phyloP scores from a whole-genome alignment of 1,139 yeast species.

The Zygosaccharomyces pseudobailii region DNA sequence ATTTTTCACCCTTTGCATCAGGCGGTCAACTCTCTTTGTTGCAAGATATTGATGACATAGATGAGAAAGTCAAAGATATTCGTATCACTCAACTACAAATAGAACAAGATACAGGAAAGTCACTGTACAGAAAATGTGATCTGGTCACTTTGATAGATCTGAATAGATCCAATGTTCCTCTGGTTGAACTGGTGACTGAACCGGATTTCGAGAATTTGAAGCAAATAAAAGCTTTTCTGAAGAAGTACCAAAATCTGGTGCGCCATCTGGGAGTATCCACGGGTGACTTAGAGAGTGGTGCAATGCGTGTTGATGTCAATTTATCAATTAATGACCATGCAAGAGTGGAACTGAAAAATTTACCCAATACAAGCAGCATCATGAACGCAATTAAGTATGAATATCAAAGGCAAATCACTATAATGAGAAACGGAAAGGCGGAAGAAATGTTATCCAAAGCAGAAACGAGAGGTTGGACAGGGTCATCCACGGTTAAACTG shows the following conservation, averaged over 20 bases:
- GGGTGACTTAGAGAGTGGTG: slow-evolving; percentile 91
- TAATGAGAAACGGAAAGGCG: slow-evolving; percentile 36
- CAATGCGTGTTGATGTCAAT: slow-evolving; percentile 92
- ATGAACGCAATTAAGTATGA: slow-evolving; percentile 73
- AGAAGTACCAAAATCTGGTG: slow-evolving; percentile 70
- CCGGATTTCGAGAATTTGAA: slow-evolving; percentile 73
- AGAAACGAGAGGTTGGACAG: slow-evolving; percentile 95
- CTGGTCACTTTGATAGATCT: slow-evolving; percentile 56
- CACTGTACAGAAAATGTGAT: slow-evolving; percentile 48
- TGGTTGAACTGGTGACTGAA: slow-evolving; percentile 84
- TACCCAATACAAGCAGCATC: slow-evolving; percentile 81
- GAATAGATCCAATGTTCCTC: slow-evolving; percentile 80
- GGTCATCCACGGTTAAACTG: slow-evolving; percentile 55
- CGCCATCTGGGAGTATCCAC: slow-evolving; percentile 68
- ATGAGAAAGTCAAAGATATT: slow-evolving; percentile 40
- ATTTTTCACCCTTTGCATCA: slow-evolving; percentile 71
- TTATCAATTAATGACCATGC: slow-evolving; percentile 67
- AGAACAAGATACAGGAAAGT: slow-evolving; percentile 93
- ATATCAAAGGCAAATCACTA: slow-evolving; percentile 57
- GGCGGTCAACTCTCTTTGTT: slow-evolving; percentile 54
- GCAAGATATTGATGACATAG: slow-evolving; percentile 51
- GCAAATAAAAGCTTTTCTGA: slow-evolving; percentile 73
- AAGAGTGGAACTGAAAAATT: slow-evolving; percentile 83
- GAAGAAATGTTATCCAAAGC: slow-evolving; percentile 40
- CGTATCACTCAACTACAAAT: slow-evolving; percentile 72